A percentile compares a stretch with the other conserved stretches of the same genome.
Conservation (phyloP, 2,329 filamentous ascomycete genomes). For the Xylaria hypoxylon region DNA sequence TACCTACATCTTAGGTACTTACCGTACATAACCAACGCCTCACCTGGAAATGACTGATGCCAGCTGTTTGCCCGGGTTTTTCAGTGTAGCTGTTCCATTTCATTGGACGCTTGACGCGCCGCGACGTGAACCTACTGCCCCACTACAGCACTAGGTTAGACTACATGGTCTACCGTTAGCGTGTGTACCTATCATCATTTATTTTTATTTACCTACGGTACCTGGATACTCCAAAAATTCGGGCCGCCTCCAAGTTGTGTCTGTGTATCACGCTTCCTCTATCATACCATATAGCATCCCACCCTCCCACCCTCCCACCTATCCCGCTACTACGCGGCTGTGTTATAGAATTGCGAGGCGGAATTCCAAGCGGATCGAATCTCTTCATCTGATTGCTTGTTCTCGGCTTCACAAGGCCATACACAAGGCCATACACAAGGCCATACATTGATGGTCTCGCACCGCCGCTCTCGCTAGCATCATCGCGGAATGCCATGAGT, state of each 20-base stretch:
- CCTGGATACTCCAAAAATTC: conserved; percentile 2
- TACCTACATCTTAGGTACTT: too few species aligned
- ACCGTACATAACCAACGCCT: neutral
- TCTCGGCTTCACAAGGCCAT: neutral
- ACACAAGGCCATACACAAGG: neutral
- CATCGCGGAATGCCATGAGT: conserved; percentile 78
- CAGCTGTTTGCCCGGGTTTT: conserved; percentile 23
- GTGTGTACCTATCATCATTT: conserved; percentile 27
- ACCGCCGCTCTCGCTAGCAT: conserved; percentile 47
- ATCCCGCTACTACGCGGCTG: conserved; percentile 1
- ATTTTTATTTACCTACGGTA: conserved; percentile 31
- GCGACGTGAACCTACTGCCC: conserved; percentile 42
- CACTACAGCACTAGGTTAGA: conserved; percentile 23
- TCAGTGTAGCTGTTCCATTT: neutral
- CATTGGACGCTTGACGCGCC: conserved; percentile 42
- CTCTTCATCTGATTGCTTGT: neutral
- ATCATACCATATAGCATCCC: neutral
- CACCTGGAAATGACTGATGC: conserved; percentile 10
- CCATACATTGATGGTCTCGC: conserved; percentile 31
- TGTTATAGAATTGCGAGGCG: neutral
- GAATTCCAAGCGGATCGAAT: neutral
- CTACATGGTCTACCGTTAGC: neutral
- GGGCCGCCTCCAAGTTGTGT: too few species aligned
- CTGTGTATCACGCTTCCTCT: neutral
- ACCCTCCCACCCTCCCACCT: too few species aligned